Conservation (phyloP, 495 filamentous ascomycete genomes). For the Stereocaulon alpinum region DNA sequence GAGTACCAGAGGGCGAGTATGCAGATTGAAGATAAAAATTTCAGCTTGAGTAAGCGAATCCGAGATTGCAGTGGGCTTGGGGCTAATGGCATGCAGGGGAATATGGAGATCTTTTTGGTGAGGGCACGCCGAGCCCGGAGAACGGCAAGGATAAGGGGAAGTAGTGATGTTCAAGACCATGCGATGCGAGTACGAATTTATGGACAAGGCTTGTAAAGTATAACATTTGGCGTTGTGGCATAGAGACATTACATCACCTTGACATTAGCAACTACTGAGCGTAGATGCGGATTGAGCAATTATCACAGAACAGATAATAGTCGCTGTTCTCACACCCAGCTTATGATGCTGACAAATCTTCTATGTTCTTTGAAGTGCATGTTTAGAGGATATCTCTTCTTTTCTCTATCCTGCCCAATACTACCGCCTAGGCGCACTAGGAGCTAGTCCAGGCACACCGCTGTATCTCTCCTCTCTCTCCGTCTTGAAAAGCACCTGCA, state of each 20-base stretch:
- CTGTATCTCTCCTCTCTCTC: slow-evolving; percentile 94
- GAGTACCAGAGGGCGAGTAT: slow-evolving; percentile 47
- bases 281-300: neutral
- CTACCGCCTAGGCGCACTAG: slow-evolving; percentile 28
- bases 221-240: slow-evolving; percentile 4
- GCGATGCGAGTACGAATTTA: neutral
- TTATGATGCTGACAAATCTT: too few species aligned
- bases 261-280: neutral
- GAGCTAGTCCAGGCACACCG: slow-evolving; percentile 82
- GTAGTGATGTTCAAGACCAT: slow-evolving; percentile 30
- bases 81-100: slow-evolving; percentile 28
- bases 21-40: slow-evolving; percentile 38
- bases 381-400: neutral
- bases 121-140: slow-evolving; percentile 21
- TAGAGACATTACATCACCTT: neutral
- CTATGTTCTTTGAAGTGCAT: too few species aligned
- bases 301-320: too few species aligned
- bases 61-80: neutral
- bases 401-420: neutral
- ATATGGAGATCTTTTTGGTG: slow-evolving; percentile 51
- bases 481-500: slow-evolving; percentile 99
- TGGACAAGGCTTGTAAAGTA: neutral
- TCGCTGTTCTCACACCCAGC: too few species aligned
- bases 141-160: neutral
- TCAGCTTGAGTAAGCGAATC: slow-evolving; percentile 33